Evolutionary conservation across 1,284 basidiomycete species (phyloP).

Genomic region (Stygiomarasmius scandens): DNA sequence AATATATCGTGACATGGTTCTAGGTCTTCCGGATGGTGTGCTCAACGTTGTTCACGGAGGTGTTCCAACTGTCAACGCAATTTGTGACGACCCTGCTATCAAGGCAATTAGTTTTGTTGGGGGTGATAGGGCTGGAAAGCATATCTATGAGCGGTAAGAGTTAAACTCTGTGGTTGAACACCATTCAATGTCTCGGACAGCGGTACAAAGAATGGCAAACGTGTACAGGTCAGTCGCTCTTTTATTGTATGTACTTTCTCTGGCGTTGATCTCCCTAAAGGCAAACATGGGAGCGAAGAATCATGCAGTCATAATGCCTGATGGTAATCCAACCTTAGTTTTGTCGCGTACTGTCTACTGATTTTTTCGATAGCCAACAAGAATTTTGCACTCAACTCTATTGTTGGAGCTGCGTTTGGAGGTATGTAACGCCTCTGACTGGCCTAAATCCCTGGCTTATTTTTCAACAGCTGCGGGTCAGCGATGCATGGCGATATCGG

Average conservation of each 20-base stretch:
- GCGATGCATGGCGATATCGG: constrained; percentile 94
- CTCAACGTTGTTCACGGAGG: constrained; percentile 91
- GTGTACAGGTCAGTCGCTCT: constrained; percentile 68
- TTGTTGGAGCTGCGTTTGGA: constrained; percentile 95
- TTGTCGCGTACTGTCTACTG: constrained; percentile 9
- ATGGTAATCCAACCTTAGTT: constrained; percentile 48
- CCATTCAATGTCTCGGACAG: constrained; percentile 37
- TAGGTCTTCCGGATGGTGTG: constrained; percentile 78
- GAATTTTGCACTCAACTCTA: constrained; percentile 91
- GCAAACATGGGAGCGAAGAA: constrained; percentile 98
- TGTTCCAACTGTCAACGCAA: constrained; percentile 88
- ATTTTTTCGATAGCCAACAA: constrained; percentile 72
- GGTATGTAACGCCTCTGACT: constrained; percentile 42
- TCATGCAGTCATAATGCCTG: constrained; percentile 93
- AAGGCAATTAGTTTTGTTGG: constrained; percentile 98
- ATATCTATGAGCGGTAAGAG: constrained; percentile 86
- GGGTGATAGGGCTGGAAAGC: constrained; percentile 89
- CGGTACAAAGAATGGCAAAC: constrained; percentile 85
- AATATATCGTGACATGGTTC: constrained; percentile 31
- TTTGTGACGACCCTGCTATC: constrained; percentile 91
- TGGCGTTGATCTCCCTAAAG: constrained; percentile 33
- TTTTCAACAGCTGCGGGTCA: constrained; percentile 95
- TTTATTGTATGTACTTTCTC: background rate
- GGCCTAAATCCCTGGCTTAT: too few species aligned
- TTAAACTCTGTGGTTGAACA: background rate